Evolutionary conservation across 352 stramenopile species (phyloP).

Genomic region (Phytopythium mirpurense): DNA sequence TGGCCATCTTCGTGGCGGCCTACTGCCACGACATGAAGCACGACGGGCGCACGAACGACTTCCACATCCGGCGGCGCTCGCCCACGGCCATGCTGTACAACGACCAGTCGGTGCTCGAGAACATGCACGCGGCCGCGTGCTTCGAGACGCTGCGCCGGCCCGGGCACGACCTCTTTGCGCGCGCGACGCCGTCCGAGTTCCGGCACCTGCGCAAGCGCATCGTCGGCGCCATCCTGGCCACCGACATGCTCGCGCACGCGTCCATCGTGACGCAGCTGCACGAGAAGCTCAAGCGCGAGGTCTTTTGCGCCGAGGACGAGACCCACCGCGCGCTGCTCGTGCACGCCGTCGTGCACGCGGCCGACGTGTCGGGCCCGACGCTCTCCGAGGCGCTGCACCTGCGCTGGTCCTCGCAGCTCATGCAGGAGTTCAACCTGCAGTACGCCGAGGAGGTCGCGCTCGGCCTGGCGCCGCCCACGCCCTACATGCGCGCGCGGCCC

Average conservation of each 20-base stretch:
- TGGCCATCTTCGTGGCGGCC: conserved; percentile 73
- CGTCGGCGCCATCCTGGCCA: conserved; percentile 77
- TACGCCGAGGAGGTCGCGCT: conserved; percentile 64
- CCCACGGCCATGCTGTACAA: conserved; percentile 84
- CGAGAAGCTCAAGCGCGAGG: conserved; percentile 52
- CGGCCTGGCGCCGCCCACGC: conserved; percentile 44
- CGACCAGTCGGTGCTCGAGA: conserved; percentile 86
- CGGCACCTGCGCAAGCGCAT: conserved; percentile 60
- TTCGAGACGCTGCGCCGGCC: conserved; percentile 74
- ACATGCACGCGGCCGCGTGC: conserved; percentile 79
- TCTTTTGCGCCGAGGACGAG: conserved; percentile 48
- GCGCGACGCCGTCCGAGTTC: conserved; percentile 30
- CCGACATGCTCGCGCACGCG: conserved; percentile 78
- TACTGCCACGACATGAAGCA: conserved; percentile 89
- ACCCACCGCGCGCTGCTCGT: conserved; percentile 58
- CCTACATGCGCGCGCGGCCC: conserved; percentile 75
- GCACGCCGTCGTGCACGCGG: conserved; percentile 71
- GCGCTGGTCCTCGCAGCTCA: conserved; percentile 58
- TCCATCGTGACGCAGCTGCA: conserved; percentile 65
- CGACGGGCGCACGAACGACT: conserved; percentile 85
- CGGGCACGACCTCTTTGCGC: conserved; percentile 62
- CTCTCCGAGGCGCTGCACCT: conserved; percentile 46
- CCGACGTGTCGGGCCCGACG: conserved; percentile 74
- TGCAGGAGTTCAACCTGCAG: conserved; percentile 82
- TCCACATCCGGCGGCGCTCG: conserved; percentile 75